phyloP scores from a whole-genome alignment of 75 land plant genomes.

The Gnetum montanum region DNA sequence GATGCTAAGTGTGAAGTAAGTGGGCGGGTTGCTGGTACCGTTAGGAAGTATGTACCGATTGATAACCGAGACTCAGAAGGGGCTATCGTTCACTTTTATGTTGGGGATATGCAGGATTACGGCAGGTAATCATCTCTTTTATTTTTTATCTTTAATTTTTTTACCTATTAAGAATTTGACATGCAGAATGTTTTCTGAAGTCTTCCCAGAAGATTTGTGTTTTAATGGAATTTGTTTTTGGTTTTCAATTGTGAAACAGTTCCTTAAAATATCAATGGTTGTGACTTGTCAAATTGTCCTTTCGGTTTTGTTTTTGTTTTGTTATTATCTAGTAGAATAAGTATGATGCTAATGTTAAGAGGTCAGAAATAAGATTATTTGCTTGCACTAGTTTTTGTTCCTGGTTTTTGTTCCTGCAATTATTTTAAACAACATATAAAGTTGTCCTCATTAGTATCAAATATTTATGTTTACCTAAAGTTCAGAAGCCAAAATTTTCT shows the following conservation, averaged over 20 bases:
- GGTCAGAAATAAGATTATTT: background rate
- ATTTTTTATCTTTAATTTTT: background rate
- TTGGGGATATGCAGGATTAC: slow-evolving; percentile 56
- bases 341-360: background rate
- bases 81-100: slow-evolving; percentile 82
- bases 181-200: no score
- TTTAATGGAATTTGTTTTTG: background rate
- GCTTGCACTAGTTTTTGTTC: background rate
- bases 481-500: no score
- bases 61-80: slow-evolving; percentile 89
- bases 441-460: no score
- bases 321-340: background rate
- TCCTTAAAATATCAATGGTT: no score
- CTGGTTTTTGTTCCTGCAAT: no score
- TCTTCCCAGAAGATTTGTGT: no score
- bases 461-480: no score
- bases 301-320: no score
- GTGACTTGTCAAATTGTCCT: no score
- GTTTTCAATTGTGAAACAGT: background rate
- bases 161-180: background rate
- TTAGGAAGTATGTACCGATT: slow-evolving; percentile 78
- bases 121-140: no score
- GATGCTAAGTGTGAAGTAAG: slow-evolving; percentile 40
- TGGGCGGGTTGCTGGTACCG: slow-evolving; percentile 83
- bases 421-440: no score